Evolutionary conservation across 768 basidiomycete genomes (phyloP).

Genomic region (Candolleomyces aberdarensis): DNA sequence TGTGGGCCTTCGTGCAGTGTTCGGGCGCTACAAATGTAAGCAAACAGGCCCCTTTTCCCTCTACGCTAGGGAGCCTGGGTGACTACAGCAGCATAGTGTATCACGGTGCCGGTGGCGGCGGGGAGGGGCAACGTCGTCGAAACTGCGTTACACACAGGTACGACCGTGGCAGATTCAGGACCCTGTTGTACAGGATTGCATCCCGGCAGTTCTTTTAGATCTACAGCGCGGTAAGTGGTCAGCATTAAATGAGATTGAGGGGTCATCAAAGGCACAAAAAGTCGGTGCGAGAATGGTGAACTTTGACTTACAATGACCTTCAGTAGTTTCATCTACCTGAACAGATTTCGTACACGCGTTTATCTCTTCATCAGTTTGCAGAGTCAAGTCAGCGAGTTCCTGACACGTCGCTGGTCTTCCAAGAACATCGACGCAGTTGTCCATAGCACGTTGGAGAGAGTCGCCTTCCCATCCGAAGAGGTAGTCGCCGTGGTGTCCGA

Average conservation of each 20-base stretch:
- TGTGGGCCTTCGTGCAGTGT: too few species aligned
- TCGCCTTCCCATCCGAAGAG: slow-evolving; percentile 9
- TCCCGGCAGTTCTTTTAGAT: neutral
- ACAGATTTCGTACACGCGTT: neutral
- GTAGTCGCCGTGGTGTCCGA: slow-evolving; percentile 9
- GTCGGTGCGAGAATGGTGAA: neutral
- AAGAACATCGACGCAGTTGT: slow-evolving; percentile 5
- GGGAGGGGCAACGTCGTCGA: neutral
- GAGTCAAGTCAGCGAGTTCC: neutral
- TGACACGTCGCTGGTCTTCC: neutral
- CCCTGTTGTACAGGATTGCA: slow-evolving; percentile 4
- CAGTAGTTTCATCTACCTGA: slow-evolving; percentile 4
- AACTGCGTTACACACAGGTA: neutral
- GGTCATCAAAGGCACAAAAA: neutral
- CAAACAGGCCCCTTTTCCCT: too few species aligned
- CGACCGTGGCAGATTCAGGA: neutral
- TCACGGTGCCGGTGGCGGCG: too few species aligned
- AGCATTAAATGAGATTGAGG: neutral
- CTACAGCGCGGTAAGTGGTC: neutral
- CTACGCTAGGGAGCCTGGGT: too few species aligned
- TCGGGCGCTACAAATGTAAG: too few species aligned
- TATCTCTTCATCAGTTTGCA: slow-evolving; percentile 9
- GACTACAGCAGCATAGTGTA: too few species aligned
- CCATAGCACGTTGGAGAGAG: slow-evolving; percentile 9
- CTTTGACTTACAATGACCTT: slow-evolving; percentile 4